phyloP scores from a whole-genome alignment of 768 basidiomycete genomes.

The Lentinula lateritia region DNA sequence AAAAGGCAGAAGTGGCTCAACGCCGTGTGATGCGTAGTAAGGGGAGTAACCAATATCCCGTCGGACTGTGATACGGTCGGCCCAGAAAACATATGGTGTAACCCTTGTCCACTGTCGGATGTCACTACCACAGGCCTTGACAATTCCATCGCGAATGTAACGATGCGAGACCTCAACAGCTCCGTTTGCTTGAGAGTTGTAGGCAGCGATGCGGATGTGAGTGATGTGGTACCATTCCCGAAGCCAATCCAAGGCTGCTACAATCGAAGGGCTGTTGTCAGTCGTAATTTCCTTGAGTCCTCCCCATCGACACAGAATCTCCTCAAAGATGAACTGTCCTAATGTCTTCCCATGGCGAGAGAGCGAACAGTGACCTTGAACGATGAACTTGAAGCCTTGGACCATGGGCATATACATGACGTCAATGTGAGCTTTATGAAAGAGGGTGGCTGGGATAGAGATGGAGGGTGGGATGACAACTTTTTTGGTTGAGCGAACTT shows the following conservation, averaged over 20 bases:
- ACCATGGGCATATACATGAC: too few relatives aligned
- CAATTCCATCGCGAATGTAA: slow-evolving; percentile 19
- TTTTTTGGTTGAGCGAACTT: too few relatives aligned
- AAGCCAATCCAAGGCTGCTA: slow-evolving; percentile 17
- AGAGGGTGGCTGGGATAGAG: too few relatives aligned
- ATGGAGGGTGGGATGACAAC: too few relatives aligned
- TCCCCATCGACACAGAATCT: slow-evolving; percentile 23
- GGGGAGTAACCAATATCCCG: slow-evolving; percentile 23
- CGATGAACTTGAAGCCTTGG: too few relatives aligned
- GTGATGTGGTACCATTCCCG: slow-evolving; percentile 8
- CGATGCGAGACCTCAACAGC: slow-evolving; percentile 26
- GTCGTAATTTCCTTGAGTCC: slow-evolving; percentile 30
- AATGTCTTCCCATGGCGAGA: too few relatives aligned
- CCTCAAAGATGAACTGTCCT: neutral
- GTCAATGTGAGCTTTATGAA: too few relatives aligned
- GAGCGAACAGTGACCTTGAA: too few relatives aligned
- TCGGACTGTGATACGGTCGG: slow-evolving; percentile 21
- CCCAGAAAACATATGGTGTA: slow-evolving; percentile 22
- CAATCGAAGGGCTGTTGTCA: slow-evolving; percentile 29
- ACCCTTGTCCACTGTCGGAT: slow-evolving; percentile 24
- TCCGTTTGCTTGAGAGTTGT: slow-evolving; percentile 35
- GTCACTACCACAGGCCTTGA: slow-evolving; percentile 25
- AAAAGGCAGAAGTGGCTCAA: slow-evolving; percentile 17
- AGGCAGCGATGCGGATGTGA: slow-evolving; percentile 33
- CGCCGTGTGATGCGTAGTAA: slow-evolving; percentile 18